Conservation (phyloP, 768 basidiomycete genomes). For the Obba rivulosa region DNA sequence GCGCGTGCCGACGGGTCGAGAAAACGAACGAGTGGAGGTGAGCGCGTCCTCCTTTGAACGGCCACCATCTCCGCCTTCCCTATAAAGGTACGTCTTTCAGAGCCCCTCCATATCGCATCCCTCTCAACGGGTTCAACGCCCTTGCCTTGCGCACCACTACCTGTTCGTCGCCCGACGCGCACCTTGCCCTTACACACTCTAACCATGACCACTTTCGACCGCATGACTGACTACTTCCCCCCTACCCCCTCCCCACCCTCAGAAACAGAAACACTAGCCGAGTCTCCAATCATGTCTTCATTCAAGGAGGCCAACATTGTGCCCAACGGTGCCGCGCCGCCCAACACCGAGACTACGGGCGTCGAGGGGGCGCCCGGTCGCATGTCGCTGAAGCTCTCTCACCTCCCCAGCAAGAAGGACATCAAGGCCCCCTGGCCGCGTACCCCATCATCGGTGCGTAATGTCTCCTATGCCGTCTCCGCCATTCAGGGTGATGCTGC, state of each 20-base stretch:
- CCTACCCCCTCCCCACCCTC: conserved; percentile 25
- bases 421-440: conserved; percentile 71
- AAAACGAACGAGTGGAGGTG: no score
- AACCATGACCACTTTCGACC: background rate
- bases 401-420: conserved; percentile 67
- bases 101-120: no score
- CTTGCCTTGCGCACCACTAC: no score
- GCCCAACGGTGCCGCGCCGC: conserved; percentile 17
- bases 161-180: no score
- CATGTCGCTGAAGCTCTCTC: conserved; percentile 68
- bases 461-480: conserved; percentile 11
- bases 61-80: no score
- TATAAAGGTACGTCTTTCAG: no score
- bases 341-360: conserved; percentile 11
- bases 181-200: background rate
- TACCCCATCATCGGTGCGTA: conserved; percentile 59
- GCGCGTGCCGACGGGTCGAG: no score
- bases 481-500: background rate
- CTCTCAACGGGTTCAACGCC: no score
- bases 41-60: no score
- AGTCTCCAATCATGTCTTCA: no score
- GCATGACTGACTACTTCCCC: conserved; percentile 27
- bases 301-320: conserved; percentile 7
- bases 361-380: conserved; percentile 37
- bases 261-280: conserved; percentile 6